Percentiles rank a stretch among this genome's conserved stretches.
Evolutionary conservation across 768 basidiomycete genomes (phyloP).

Genomic region (Hydnomerulius pinastri): DNA sequence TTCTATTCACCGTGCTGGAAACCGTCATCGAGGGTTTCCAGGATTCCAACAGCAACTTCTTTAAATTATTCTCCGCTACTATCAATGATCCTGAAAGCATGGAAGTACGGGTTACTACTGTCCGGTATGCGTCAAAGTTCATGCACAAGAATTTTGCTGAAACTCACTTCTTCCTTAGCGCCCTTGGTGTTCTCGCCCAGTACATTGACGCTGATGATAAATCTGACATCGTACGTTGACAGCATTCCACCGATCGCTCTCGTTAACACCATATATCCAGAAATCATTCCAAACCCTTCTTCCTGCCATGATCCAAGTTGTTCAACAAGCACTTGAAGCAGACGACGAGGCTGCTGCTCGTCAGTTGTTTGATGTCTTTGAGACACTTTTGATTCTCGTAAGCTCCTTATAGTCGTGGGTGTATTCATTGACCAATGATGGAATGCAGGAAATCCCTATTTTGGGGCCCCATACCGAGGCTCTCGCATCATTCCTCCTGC

Average conservation of each 20-base stretch:
- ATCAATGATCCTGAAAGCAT: conserved; percentile 82
- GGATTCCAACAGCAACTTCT: conserved; percentile 69
- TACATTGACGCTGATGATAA: conserved; percentile 91
- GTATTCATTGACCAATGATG: conserved; percentile 4
- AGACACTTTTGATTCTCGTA: conserved; percentile 92
- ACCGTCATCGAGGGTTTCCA: conserved; percentile 89
- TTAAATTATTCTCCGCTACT: conserved; percentile 75
- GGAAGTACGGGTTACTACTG: conserved; percentile 89
- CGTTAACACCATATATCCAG: conserved; percentile 38
- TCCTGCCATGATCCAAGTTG: conserved; percentile 85
- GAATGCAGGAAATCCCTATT: conserved; percentile 83
- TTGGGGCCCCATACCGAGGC: conserved; percentile 86
- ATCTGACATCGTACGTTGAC: conserved; percentile 68
- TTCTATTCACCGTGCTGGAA: conserved; percentile 89
- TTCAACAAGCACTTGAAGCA: conserved; percentile 78
- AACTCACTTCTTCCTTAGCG: conserved; percentile 40
- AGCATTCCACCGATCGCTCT: background rate
- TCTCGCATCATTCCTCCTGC: conserved; percentile 85
- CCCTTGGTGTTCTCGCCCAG: conserved; percentile 91
- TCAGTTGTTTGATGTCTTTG: conserved; percentile 92
- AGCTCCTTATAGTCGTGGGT: conserved; percentile 22
- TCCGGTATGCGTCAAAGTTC: conserved; percentile 50
- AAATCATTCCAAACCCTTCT: conserved; percentile 86
- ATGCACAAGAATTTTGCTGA: background rate
- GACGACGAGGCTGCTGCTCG: conserved; percentile 82